These are phyloP conservation scores for Aspergillus candidus DNA, from an alignment of 2,329 filamentous ascomycete genomes.

Conservation along the genomic window DNA sequence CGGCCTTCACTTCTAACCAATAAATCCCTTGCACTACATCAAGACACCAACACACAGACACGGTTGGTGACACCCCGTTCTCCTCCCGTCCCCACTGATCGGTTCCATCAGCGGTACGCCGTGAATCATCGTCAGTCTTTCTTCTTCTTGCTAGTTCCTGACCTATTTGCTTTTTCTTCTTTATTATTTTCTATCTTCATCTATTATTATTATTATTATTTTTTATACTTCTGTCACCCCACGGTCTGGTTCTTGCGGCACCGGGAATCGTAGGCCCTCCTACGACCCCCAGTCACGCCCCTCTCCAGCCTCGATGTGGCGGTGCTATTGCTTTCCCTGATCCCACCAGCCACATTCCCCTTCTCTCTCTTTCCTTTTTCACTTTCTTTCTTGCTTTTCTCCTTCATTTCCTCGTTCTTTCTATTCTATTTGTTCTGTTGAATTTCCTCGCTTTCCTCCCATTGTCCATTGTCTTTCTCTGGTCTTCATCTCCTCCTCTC, in stretches of 20 bases:
- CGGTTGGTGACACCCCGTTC: conserved; percentile 10
- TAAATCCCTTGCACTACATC: conserved; percentile 4
- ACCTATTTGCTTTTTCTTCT: conserved; percentile 9
- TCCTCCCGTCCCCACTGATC: conserved; percentile 19
- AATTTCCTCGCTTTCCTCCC: conserved; percentile 8
- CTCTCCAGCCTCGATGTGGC: conserved; percentile 13
- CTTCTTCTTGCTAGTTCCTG: conserved; percentile 1
- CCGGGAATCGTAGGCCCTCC: conserved; percentile 12
- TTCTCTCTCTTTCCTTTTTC: background rate
- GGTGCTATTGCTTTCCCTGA: conserved; percentile 4
- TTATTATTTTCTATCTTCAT: conserved; percentile 1
- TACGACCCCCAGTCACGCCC: conserved; percentile 1
- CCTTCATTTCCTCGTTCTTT: too few relatives aligned
- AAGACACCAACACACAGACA: conserved; percentile 10
- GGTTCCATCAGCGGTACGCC: conserved; percentile 16
- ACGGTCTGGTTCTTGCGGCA: conserved; percentile 12
- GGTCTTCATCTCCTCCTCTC: conserved; percentile 20
- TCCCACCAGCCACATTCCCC: conserved; percentile 9
- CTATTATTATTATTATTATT: background rate
- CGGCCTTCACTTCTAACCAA: conserved; percentile 5
- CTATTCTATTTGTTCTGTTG: background rate
- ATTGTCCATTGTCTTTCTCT: conserved; percentile 5
- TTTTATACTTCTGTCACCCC: too few relatives aligned
- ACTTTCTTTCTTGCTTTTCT: background rate
- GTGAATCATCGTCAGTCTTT: conserved; percentile 15